Conservation (phyloP, 495 filamentous ascomycete species). For the Penicillium paradoxum region DNA sequence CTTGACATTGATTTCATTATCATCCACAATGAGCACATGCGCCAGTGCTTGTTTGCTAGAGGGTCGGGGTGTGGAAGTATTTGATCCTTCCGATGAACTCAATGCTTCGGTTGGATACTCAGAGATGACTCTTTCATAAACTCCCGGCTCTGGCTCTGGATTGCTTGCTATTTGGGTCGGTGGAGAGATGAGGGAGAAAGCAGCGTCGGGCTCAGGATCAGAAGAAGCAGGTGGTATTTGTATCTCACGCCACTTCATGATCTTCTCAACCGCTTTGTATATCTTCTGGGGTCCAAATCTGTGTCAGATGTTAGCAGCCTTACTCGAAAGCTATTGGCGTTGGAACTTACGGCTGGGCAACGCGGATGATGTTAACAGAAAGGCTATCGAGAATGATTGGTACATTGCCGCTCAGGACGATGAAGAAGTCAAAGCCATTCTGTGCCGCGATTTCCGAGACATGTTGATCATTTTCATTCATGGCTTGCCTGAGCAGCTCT, state of each 20-base stretch:
- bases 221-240: conserved; percentile 3
- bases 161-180: neutral
- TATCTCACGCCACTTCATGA: conserved; percentile 12
- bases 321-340: too few relatives aligned
- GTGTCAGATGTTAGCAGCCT: conserved; percentile 6
- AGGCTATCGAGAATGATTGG: conserved; percentile 3
- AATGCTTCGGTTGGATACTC: neutral
- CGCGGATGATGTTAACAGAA: conserved; percentile 18
- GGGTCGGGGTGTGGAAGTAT: neutral
- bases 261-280: conserved; percentile 18
- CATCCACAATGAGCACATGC: conserved; percentile 44
- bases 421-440: conserved; percentile 19
- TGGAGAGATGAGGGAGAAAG: neutral
- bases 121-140: conserved; percentile 2
- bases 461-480: conserved; percentile 4
- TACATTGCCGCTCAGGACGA: conserved; percentile 26
- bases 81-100: neutral
- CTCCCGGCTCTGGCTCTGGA: neutral
- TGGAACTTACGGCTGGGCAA: conserved; percentile 32
- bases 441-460: conserved; percentile 4
- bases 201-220: neutral
- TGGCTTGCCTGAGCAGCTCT: conserved; percentile 12
- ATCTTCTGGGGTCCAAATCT: conserved; percentile 36
- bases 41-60: conserved; percentile 2
- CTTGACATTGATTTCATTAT: conserved; percentile 49